These are phyloP conservation scores for Gillenia trifoliata DNA, from an alignment of 306 rosid genomes.

Conservation along the genomic window DNA sequence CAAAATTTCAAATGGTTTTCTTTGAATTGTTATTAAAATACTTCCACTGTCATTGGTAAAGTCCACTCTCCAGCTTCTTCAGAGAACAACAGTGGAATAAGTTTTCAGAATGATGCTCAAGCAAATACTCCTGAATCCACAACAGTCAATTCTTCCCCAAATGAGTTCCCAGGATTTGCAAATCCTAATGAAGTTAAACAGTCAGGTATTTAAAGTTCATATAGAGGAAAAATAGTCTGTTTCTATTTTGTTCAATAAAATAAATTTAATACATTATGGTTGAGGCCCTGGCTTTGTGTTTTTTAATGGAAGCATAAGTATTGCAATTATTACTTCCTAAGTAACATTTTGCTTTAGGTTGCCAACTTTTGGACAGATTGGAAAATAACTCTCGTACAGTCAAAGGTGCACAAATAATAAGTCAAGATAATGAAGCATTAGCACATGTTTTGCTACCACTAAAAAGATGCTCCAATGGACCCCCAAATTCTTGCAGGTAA, in stretches of 20 bases:
- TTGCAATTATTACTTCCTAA: neutral
- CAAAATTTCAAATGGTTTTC: neutral
- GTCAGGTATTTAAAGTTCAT: slow-evolving; percentile 48
- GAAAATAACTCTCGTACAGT: slow-evolving; percentile 82
- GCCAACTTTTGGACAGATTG: slow-evolving; percentile 58
- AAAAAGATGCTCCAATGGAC: slow-evolving; percentile 63
- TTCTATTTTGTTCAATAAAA: neutral
- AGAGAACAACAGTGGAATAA: slow-evolving; percentile 35
- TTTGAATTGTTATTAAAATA: slow-evolving; percentile 4
- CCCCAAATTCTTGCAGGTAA: slow-evolving; percentile 57
- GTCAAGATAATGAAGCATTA: slow-evolving; percentile 76
- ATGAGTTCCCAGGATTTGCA: slow-evolving; percentile 61
- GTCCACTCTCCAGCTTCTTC: slow-evolving; percentile 27
- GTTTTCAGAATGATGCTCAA: slow-evolving; percentile 47
- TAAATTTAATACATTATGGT: neutral
- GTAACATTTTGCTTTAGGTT: slow-evolving; percentile 38
- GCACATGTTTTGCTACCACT: slow-evolving; percentile 61
- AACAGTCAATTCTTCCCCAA: slow-evolving; percentile 37
- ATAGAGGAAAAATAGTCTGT: neutral
- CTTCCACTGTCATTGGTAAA: slow-evolving; percentile 27
- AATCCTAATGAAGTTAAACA: slow-evolving; percentile 41
- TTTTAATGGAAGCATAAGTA: neutral
- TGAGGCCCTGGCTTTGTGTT: neutral
- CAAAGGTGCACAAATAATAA: slow-evolving; percentile 71
- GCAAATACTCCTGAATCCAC: slow-evolving; percentile 35